Evolutionary conservation across 2,329 filamentous ascomycete species (phyloP).

Genomic region (Fusarium robinianum): DNA sequence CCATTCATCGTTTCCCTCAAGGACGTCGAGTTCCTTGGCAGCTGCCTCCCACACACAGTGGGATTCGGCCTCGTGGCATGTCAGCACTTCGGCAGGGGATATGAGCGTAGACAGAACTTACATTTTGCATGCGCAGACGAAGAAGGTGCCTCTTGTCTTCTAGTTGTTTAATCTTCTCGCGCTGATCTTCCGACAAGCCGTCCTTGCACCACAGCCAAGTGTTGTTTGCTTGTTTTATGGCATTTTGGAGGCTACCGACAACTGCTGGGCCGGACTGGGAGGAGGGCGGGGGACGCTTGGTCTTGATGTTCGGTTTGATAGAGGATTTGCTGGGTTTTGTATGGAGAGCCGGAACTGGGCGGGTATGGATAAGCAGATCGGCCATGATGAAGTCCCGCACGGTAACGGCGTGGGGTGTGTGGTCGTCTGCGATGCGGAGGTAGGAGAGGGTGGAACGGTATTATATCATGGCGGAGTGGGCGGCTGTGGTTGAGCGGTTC

Average conservation of each 20-base stretch:
- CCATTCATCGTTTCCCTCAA: constrained; percentile 84
- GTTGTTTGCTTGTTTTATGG: constrained; percentile 47
- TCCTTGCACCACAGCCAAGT: constrained; percentile 55
- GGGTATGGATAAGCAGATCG: constrained; percentile 36
- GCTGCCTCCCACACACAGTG: constrained; percentile 75
- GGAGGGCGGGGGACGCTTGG: constrained; percentile 26
- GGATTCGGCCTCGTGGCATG: constrained; percentile 61
- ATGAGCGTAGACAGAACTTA: constrained; percentile 44
- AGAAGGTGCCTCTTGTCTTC: constrained; percentile 67
- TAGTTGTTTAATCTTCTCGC: constrained; percentile 50
- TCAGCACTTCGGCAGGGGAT: not conserved
- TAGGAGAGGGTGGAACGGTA: not conserved
- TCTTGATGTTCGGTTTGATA: constrained; percentile 32
- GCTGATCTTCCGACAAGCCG: constrained; percentile 56
- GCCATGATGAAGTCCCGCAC: constrained; percentile 29
- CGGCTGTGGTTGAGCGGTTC: too few species aligned
- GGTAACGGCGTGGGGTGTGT: constrained; percentile 10
- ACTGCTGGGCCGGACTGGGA: constrained; percentile 23
- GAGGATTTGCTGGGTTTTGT: constrained; percentile 19
- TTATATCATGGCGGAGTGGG: constrained; percentile 30
- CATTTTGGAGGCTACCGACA: constrained; percentile 37
- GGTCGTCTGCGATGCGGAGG: constrained; percentile 12
- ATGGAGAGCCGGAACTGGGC: constrained; percentile 29
- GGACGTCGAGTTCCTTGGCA: constrained; percentile 74
- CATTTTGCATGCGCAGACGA: constrained; percentile 67